Percentiles rank a stretch among this genome's conserved stretches.
Conservation (phyloP, 1,139 yeast species). For the Meyerozyma smithsonii region DNA sequence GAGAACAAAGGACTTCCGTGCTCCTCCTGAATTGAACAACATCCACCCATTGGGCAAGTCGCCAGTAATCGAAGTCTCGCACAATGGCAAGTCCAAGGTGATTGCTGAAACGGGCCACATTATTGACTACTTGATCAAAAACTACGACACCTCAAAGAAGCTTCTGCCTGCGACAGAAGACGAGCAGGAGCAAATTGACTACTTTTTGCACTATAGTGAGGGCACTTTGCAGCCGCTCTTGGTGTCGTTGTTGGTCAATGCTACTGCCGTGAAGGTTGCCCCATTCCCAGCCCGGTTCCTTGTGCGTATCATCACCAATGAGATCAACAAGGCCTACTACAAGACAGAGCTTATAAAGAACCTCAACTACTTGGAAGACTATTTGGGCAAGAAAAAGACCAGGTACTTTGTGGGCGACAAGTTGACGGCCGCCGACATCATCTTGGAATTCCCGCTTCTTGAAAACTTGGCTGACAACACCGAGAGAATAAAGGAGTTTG, state of each 20-base stretch:
- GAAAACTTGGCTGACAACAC: slow-evolving; percentile 17
- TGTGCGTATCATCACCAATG: slow-evolving; percentile 19
- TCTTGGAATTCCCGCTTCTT: slow-evolving; percentile 31
- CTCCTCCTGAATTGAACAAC: slow-evolving; percentile 30
- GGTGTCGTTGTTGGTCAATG: slow-evolving; percentile 27
- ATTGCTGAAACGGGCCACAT: slow-evolving; percentile 41
- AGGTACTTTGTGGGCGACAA: slow-evolving; percentile 33
- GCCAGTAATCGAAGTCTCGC: slow-evolving; percentile 34
- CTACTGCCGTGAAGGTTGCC: slow-evolving; percentile 22
- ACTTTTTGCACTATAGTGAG: slow-evolving; percentile 37
- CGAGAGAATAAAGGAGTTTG: slow-evolving; percentile 8
- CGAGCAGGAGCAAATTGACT: slow-evolving; percentile 26
- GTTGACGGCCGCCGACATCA: slow-evolving; percentile 37
- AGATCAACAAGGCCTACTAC: slow-evolving; percentile 25
- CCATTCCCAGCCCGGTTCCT: slow-evolving; percentile 26
- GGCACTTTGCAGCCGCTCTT: slow-evolving; percentile 33
- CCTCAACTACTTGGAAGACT: slow-evolving; percentile 27
- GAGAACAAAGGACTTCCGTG: slow-evolving; percentile 26
- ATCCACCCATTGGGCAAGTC: slow-evolving; percentile 41
- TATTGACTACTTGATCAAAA: slow-evolving; percentile 24
- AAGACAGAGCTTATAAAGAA: slow-evolving; percentile 21
- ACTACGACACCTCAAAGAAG: slow-evolving; percentile 24
- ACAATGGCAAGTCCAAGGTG: slow-evolving; percentile 15
- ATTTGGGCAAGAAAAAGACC: slow-evolving; percentile 20
- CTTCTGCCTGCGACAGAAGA: slow-evolving; percentile 22